Conservation (phyloP, 1,284 basidiomycete genomes). For the Rugosomyces carneus region DNA sequence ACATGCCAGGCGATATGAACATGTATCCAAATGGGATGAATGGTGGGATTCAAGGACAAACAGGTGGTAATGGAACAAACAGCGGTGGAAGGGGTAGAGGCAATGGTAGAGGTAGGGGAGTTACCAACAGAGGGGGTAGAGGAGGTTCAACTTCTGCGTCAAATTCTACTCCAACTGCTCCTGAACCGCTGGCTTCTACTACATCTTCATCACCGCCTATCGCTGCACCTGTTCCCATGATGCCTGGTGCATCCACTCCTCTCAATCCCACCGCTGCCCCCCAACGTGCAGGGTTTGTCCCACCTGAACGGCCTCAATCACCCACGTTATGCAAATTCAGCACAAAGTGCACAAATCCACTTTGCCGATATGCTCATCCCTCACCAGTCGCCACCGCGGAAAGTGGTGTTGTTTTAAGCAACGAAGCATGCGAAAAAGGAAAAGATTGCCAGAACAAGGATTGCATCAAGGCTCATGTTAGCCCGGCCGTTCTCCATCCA, state of each 20-base stretch:
- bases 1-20: conserved; percentile 49
- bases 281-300: conserved; percentile 40
- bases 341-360: conserved; percentile 81
- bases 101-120: conserved; percentile 26
- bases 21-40: conserved; percentile 40
- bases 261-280: conserved; percentile 21
- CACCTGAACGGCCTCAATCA: conserved; percentile 75
- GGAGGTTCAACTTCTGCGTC: conserved; percentile 22
- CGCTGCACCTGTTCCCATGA: conserved; percentile 27
- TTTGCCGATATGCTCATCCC: conserved; percentile 86
- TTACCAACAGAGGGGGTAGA: conserved; percentile 28
- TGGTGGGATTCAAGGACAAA: conserved; percentile 35
- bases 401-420: conserved; percentile 89
- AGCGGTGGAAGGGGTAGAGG: conserved; percentile 33
- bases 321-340: conserved; percentile 88
- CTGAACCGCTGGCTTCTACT: conserved; percentile 15
- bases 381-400: conserved; percentile 87
- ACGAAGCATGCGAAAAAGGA: conserved; percentile 82
- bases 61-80: conserved; percentile 18
- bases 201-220: conserved; percentile 24
- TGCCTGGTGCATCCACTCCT: conserved; percentile 22
- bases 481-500: conserved; percentile 69
- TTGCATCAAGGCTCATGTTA: conserved; percentile 84
- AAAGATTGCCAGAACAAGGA: conserved; percentile 86
- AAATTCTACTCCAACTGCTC: conserved; percentile 11